Evolutionary conservation across 495 filamentous ascomycete species (phyloP).

Genomic region (Cryomyces minteri): DNA sequence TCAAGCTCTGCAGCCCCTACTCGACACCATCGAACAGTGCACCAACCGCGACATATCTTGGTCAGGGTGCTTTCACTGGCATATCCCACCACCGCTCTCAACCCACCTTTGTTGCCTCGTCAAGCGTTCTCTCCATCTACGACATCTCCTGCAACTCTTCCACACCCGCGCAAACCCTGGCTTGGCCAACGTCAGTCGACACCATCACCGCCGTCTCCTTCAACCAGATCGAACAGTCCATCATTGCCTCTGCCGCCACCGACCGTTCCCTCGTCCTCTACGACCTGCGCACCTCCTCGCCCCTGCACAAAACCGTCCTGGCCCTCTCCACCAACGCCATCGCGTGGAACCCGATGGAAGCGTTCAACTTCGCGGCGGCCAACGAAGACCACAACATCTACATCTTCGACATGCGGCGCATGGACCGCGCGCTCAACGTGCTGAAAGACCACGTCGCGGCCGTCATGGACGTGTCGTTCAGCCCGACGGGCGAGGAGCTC

Average conservation of each 20-base stretch:
- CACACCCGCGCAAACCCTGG: conserved; percentile 56
- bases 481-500: conserved; percentile 84
- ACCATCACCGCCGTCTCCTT: conserved; percentile 84
- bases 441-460: conserved; percentile 90
- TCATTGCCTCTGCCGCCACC: conserved; percentile 64
- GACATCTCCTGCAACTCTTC: conserved; percentile 58
- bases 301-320: conserved; percentile 60
- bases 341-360: conserved; percentile 90
- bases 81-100: conserved; percentile 61
- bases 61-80: conserved; percentile 62
- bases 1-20: conserved; percentile 88
- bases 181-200: conserved; percentile 75
- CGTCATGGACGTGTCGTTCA: conserved; percentile 93
- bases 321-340: conserved; percentile 71
- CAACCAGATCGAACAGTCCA: conserved; percentile 85
- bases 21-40: conserved; percentile 39
- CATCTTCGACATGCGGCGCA: conserved; percentile 76
- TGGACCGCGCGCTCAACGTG: conserved; percentile 72
- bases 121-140: conserved; percentile 68
- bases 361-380: conserved; percentile 76
- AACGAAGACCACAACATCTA: conserved; percentile 67
- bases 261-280: conserved; percentile 77
- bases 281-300: conserved; percentile 74
- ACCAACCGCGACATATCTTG: conserved; percentile 68
- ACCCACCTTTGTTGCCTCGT: conserved; percentile 55